Conservation (phyloP, 768 basidiomycete genomes). For the Cantharellus cinnabarinus region DNA sequence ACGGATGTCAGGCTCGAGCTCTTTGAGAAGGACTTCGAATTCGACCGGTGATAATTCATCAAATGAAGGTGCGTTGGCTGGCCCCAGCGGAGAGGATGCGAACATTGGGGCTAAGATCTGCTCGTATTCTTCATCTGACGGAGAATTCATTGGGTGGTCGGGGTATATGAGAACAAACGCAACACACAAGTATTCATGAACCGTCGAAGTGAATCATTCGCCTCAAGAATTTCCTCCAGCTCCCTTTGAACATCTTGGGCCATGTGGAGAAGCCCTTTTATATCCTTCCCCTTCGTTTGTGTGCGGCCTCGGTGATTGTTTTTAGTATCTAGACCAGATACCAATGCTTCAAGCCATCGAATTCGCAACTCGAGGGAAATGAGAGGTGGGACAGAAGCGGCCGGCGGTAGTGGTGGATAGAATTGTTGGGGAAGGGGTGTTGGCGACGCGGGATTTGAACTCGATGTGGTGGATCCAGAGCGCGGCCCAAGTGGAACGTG, state of each 20-base stretch:
- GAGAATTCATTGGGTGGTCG: not conserved
- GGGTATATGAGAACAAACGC: not conserved
- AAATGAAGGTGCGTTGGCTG: slow-evolving; percentile 29
- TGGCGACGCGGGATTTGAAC: too few relatives aligned
- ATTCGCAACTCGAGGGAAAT: slow-evolving; percentile 57
- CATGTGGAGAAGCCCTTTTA: slow-evolving; percentile 11
- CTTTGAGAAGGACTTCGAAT: slow-evolving; percentile 45
- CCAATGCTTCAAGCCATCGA: slow-evolving; percentile 60
- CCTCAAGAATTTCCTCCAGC: slow-evolving; percentile 36
- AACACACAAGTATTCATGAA: slow-evolving; percentile 58
- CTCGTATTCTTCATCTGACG: slow-evolving; percentile 53
- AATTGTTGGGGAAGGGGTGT: too few relatives aligned
- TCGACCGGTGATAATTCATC: slow-evolving; percentile 46
- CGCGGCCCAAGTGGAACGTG: too few relatives aligned
- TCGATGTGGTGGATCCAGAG: too few relatives aligned
- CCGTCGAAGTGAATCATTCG: slow-evolving; percentile 47
- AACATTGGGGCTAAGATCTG: slow-evolving; percentile 56
- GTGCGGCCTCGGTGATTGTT: not conserved
- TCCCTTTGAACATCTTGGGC: slow-evolving; percentile 35
- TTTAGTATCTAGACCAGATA: slow-evolving; percentile 30
- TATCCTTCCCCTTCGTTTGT: not conserved
- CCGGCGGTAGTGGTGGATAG: too few relatives aligned
- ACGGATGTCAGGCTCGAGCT: slow-evolving; percentile 72
- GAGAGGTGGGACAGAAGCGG: slow-evolving; percentile 23
- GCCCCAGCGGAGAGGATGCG: slow-evolving; percentile 43